A percentile compares a stretch with the other conserved stretches of the same genome.
phyloP scores from a whole-genome alignment of 148 eudicot species.

The Cornus kousa region DNA sequence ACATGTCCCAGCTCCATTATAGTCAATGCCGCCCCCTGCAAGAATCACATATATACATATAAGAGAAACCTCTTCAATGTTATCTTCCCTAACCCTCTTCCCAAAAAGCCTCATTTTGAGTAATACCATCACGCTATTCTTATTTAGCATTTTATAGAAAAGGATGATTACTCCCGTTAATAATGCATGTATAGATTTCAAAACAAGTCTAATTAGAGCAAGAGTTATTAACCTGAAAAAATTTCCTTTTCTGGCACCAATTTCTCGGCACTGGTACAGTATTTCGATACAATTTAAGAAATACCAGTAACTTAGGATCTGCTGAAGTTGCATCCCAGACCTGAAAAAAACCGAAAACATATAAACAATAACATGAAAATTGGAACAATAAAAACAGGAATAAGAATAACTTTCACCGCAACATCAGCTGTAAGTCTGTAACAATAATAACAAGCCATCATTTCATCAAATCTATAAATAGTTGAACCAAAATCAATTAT shows the following conservation, averaged over 20 bases:
- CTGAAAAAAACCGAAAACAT: slow-evolving; percentile 27
- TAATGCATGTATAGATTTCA: slow-evolving; percentile 23
- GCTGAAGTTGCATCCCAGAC: slow-evolving; percentile 96
- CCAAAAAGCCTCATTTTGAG: slow-evolving; percentile 30
- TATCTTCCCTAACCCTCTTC: slow-evolving; percentile 47
- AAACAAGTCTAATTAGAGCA: not conserved
- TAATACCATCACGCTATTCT: not conserved
- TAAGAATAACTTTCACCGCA: not conserved
- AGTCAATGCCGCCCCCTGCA: slow-evolving; percentile 98
- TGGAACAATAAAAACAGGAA: not conserved
- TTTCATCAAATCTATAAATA: not conserved
- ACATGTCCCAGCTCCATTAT: slow-evolving; percentile 78
- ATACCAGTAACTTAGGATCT: slow-evolving; percentile 86
- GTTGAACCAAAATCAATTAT: not conserved
- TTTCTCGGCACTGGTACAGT: slow-evolving; percentile 97
- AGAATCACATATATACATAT: slow-evolving; percentile 94
- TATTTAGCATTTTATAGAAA: not conserved
- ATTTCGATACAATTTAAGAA: slow-evolving; percentile 79
- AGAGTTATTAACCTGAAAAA: slow-evolving; percentile 68
- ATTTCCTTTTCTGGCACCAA: slow-evolving; percentile 96
- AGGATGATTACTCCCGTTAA: slow-evolving; percentile 3
- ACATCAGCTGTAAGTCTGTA: not conserved
- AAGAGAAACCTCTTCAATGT: slow-evolving; percentile 80
- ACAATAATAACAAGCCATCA: not conserved
- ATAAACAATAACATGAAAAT: not conserved